Conservation (phyloP, 805 yeast species). For the Monosporozyma aerobia region DNA sequence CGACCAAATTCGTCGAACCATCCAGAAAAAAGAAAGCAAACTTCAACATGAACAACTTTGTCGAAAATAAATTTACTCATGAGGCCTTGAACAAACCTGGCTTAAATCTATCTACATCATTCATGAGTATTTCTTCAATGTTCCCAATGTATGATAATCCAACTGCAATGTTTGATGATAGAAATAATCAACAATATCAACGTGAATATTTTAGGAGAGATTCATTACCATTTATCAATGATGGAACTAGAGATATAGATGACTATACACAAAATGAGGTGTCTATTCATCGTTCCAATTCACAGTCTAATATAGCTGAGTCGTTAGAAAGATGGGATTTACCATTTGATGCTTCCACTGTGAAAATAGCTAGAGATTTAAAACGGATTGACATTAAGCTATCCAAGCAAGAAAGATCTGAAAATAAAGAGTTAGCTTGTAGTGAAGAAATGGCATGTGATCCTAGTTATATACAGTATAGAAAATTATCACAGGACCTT, state of each 20-base stretch:
- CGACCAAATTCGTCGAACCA: background rate
- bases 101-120: slow-evolving; percentile 8
- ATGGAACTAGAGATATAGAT: slow-evolving; percentile 4
- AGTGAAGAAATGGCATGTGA: background rate
- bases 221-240: slow-evolving; percentile 17
- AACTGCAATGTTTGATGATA: slow-evolving; percentile 10
- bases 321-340: slow-evolving; percentile 20
- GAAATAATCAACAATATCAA: slow-evolving; percentile 15
- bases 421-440: slow-evolving; percentile 4
- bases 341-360: slow-evolving; percentile 28
- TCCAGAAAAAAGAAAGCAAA: background rate
- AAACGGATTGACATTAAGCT: slow-evolving; percentile 12
- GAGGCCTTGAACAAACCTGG: background rate
- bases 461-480: background rate
- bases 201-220: slow-evolving; percentile 22
- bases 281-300: slow-evolving; percentile 15
- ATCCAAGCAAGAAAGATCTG: slow-evolving; percentile 7
- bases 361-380: slow-evolving; percentile 25
- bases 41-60: slow-evolving; percentile 1
- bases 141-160: slow-evolving; percentile 20
- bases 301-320: slow-evolving; percentile 21
- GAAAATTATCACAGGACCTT: background rate
- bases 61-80: background rate
- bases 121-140: slow-evolving; percentile 18
- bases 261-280: background rate